These are phyloP conservation scores for Penicillium daleae DNA, from an alignment of 495 filamentous ascomycete species.

Conservation along the genomic window DNA sequence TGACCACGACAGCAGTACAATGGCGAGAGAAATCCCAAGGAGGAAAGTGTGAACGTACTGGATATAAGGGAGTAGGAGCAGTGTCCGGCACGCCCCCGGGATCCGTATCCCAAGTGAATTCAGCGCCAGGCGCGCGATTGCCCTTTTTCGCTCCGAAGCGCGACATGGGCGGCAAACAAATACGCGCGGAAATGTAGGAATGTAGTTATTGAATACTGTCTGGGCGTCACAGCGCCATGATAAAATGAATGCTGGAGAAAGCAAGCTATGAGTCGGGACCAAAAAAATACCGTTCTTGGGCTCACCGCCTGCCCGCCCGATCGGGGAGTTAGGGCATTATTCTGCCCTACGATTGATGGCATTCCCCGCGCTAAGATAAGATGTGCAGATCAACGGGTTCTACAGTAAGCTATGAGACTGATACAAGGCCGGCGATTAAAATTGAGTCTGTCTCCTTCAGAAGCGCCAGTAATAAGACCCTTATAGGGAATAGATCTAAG, in stretches of 20 bases:
- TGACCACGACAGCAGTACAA: not conserved
- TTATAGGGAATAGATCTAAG: not conserved
- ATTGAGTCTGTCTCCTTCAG: not conserved
- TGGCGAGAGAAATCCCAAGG: slow-evolving; percentile 1
- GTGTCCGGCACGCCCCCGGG: slow-evolving; percentile 44
- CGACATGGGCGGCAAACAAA: slow-evolving; percentile 33
- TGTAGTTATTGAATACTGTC: not conserved
- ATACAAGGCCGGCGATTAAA: too few species aligned
- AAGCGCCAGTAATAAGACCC: not conserved
- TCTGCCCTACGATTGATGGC: not conserved
- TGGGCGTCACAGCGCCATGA: slow-evolving; percentile 19
- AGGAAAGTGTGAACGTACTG: slow-evolving; percentile 34
- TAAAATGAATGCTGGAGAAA: slow-evolving; percentile 2
- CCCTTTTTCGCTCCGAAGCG: slow-evolving; percentile 47
- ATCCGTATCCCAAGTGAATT: slow-evolving; percentile 48
- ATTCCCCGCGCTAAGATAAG: slow-evolving; percentile 21
- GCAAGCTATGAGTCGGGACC: slow-evolving; percentile 8
- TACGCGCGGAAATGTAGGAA: not conserved
- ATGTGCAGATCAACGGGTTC: slow-evolving; percentile 7
- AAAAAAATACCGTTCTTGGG: slow-evolving; percentile 22
- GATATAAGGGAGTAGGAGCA: slow-evolving; percentile 49
- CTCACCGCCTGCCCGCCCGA: slow-evolving; percentile 18
- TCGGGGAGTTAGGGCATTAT: slow-evolving; percentile 27
- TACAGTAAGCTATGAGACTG: too few species aligned
- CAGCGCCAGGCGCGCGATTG: slow-evolving; percentile 44